Conservation (phyloP, 2,329 filamentous ascomycete species). For the Torrubiella hemipterigena region DNA sequence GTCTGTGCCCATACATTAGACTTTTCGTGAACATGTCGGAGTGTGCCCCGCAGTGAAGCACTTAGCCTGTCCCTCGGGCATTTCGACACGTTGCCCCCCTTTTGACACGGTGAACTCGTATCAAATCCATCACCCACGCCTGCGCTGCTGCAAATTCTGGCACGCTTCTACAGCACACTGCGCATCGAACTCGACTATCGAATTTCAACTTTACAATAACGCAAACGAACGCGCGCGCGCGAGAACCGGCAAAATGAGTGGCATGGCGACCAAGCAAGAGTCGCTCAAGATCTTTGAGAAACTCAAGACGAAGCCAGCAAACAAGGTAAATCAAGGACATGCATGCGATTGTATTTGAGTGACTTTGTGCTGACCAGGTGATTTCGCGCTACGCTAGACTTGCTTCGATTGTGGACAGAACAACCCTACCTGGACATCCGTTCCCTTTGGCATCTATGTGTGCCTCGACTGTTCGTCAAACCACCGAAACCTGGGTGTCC, state of each 20-base stretch:
- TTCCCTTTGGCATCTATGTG: slow-evolving; percentile 93
- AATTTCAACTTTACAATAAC: too few relatives aligned
- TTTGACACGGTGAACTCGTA: too few relatives aligned
- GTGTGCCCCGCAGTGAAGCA: too few relatives aligned
- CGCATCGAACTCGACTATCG: too few relatives aligned
- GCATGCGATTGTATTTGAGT: slow-evolving; percentile 2
- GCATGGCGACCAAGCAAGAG: slow-evolving; percentile 77
- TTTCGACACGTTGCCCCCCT: too few relatives aligned
- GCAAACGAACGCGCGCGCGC: too few relatives aligned
- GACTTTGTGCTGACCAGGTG: slow-evolving; percentile 1
- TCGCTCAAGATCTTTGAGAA: slow-evolving; percentile 98
- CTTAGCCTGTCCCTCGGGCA: too few relatives aligned
- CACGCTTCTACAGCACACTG: too few relatives aligned
- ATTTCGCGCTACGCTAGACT: slow-evolving; percentile 42
- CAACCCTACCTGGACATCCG: slow-evolving; percentile 97
- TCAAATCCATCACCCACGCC: too few relatives aligned
- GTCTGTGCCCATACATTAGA: too few relatives aligned
- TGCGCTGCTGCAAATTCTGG: too few relatives aligned
- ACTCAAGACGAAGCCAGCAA: slow-evolving; percentile 84
- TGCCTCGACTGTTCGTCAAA: slow-evolving; percentile 96
- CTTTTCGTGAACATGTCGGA: too few relatives aligned
- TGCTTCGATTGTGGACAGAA: slow-evolving; percentile 98
- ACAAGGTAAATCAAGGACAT: slow-evolving; percentile 73
- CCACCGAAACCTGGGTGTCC: slow-evolving; percentile 93
- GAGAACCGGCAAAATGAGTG: slow-evolving; percentile 45